phyloP scores from a whole-genome alignment of 148 eudicot species.

The Rheum nobile region DNA sequence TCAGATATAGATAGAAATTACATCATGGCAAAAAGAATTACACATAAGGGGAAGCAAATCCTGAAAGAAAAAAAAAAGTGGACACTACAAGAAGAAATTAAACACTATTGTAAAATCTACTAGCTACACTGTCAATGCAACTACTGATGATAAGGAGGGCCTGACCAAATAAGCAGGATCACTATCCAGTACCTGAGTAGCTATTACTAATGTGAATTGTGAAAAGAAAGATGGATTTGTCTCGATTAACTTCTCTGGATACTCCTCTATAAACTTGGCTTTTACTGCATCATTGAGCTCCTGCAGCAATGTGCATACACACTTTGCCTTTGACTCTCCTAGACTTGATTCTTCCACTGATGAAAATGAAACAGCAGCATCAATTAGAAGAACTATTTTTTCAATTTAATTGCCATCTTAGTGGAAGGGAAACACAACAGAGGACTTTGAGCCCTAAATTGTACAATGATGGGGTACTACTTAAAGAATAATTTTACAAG shows the following conservation, averaged over 20 bases:
- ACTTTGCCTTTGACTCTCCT: slow-evolving; percentile 89
- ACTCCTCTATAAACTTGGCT: slow-evolving; percentile 81
- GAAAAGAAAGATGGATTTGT: slow-evolving; percentile 83
- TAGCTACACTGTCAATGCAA: not conserved
- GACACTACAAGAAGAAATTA: not conserved
- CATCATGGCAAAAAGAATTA: not conserved
- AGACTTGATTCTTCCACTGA: slow-evolving; percentile 77
- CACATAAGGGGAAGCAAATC: not conserved
- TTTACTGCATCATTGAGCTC: slow-evolving; percentile 97
- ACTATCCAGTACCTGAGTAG: slow-evolving; percentile 61
- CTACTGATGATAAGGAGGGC: not conserved
- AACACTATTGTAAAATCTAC: not conserved
- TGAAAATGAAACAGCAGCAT: slow-evolving; percentile 13
- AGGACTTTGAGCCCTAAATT: not conserved
- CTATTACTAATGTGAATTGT: slow-evolving; percentile 83
- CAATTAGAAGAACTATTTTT: not conserved
- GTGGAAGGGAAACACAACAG: not conserved
- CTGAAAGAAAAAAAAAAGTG: not conserved
- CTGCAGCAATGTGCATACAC: slow-evolving; percentile 79
- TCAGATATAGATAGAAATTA: not conserved
- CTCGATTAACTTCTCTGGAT: slow-evolving; percentile 67
- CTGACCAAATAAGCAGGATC: slow-evolving; percentile 8
- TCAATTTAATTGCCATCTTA: not conserved
- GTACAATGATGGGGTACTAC: not conserved
- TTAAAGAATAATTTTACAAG: slow-evolving; percentile 3